Percentiles rank a stretch among this genome's conserved stretches.
phyloP scores from a whole-genome alignment of 192 early-diverging fungal genomes.

The Podila horticola region DNA sequence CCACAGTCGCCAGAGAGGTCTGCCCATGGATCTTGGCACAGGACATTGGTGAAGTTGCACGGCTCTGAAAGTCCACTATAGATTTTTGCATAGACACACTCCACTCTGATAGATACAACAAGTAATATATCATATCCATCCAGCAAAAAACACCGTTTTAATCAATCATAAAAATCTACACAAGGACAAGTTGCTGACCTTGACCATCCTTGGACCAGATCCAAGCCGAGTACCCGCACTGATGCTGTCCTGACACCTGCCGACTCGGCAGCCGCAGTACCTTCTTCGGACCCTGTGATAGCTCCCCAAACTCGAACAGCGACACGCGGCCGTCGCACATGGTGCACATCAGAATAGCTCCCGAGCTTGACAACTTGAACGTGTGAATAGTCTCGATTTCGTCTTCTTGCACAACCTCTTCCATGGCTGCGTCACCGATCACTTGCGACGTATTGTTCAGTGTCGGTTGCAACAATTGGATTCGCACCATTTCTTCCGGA shows the following conservation, averaged over 20 bases:
- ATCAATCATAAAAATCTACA: background rate
- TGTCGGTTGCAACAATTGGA: background rate
- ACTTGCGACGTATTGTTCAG: background rate
- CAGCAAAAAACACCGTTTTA: no score
- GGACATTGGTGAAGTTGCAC: slow-evolving; percentile 10
- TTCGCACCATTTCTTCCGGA: background rate
- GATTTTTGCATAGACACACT: no score
- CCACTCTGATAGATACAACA: no score
- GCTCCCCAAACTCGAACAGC: slow-evolving; percentile 23
- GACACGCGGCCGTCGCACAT: slow-evolving; percentile 33
- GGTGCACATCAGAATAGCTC: slow-evolving; percentile 39
- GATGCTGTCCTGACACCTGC: background rate
- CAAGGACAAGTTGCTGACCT: background rate
- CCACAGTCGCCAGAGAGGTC: slow-evolving; percentile 12
- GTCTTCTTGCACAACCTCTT: background rate
- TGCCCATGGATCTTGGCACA: slow-evolving; percentile 27
- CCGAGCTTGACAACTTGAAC: slow-evolving; percentile 25
- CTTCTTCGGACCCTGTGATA: background rate
- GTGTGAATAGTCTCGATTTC: slow-evolving; percentile 7
- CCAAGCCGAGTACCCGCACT: slow-evolving; percentile 10
- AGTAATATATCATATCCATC: no score
- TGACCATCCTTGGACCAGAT: slow-evolving; percentile 12
- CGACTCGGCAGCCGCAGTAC: background rate
- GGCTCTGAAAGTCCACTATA: background rate
- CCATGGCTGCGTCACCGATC: background rate